Evolutionary conservation across 176 grass and related monocot genomes (phyloP), one percentile per base, ranked within the genome.

Genomic region (Elaeis guineensis): DNA sequence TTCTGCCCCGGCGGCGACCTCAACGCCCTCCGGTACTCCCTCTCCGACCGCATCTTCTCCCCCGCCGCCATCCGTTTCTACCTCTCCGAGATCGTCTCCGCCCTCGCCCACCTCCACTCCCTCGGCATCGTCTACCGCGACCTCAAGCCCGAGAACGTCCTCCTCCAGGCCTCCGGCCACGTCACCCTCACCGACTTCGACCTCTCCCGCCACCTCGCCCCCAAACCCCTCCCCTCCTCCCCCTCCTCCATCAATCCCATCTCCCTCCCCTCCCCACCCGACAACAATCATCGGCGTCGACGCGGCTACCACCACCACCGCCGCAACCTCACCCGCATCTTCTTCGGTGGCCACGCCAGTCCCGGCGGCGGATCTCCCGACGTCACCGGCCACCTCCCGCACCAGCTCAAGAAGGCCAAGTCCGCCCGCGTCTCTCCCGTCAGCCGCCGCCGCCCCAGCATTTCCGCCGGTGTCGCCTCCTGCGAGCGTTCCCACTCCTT

Each of bases 81-180:
- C 84, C 24, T 92, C 17, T 80, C 88, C 21, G 93, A 98, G 77
- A 78, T 69, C 71, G 57, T 92, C 67, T 75, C 87, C 35, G 93
- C 93, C 11, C 56, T 98, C 52, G 77, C 78, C 48, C 80, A 88
- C 18, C 75, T 97, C 51, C 92, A 97, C 88, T 75, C 80, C 14
- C 57, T 85, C 17, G 78, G 92, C 22, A 17, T 96, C 63, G 92
- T 74, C 11, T 96, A 96, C 78, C 92, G 92, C 67, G 92, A 96
- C 79, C 81, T 96, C 62, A 96, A 96, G 77, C 92, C 92, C 1
- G 92, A 96, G 69, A 96, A 96, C 74, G 78, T 96, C 29, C 77
- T 96, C 65, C 81, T 96, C 69, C 75, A 69, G 55, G 57, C 81
- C 11, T 84, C 90, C 64, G 92, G 92, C 64, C 92, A 96, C 54